Conservation (phyloP, 441 rosid species). For the Pelargonium myrrhifolium region DNA sequence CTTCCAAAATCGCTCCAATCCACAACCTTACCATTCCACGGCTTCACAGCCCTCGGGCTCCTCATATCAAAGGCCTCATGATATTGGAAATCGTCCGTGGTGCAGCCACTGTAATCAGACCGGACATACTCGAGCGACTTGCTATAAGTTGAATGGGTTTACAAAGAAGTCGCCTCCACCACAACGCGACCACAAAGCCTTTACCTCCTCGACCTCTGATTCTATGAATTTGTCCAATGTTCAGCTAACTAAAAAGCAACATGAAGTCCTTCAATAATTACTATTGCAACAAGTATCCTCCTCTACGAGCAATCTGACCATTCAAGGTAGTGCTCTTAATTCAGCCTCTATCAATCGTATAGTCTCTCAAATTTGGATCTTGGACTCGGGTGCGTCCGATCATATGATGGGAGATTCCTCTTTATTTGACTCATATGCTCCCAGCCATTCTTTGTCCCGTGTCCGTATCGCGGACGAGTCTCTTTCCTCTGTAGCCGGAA, state of each 20-base stretch:
- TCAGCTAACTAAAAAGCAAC: background rate
- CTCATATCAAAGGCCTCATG: background rate
- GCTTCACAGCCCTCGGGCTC: background rate
- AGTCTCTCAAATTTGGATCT: background rate
- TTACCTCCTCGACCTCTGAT: background rate
- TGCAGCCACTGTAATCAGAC: background rate
- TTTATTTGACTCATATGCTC: background rate
- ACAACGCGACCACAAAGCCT: background rate
- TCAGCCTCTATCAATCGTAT: background rate
- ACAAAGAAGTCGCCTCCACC: background rate
- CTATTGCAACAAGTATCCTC: background rate
- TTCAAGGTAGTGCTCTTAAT: background rate
- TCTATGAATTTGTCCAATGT: background rate
- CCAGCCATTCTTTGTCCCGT: background rate
- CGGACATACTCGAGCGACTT: background rate
- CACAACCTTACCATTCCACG: background rate
- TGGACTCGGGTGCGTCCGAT: conserved; percentile 2
- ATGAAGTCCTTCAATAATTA: background rate
- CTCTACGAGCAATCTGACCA: background rate
- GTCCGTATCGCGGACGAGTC: background rate
- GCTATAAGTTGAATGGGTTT: background rate
- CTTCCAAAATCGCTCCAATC: background rate
- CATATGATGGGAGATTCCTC: background rate
- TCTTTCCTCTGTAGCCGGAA: background rate
- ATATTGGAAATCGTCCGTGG: background rate